phyloP scores from a whole-genome alignment of 2,329 filamentous ascomycete genomes.

The Alternaria conjuncta region DNA sequence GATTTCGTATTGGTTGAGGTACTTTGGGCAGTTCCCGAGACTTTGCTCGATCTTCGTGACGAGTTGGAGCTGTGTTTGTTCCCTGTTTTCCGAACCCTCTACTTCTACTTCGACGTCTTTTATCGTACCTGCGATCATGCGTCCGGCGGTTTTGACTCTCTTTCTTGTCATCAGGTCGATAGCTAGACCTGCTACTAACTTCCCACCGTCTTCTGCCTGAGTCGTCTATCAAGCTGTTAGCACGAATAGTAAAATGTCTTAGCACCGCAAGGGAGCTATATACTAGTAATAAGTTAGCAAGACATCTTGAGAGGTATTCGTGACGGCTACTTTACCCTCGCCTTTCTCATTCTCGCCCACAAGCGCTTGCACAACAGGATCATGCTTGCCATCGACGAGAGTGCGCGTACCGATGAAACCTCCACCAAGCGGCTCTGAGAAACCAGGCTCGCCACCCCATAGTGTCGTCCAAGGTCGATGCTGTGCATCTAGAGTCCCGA shows the following conservation, averaged over 20 bases:
- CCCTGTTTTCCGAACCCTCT: constrained; percentile 21
- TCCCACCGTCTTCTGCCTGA: constrained; percentile 38
- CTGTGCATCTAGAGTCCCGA: constrained; percentile 72
- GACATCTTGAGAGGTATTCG: too few species aligned
- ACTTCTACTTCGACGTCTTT: constrained; percentile 41
- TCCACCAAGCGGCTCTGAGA: constrained; percentile 67
- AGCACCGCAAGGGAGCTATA: too few species aligned
- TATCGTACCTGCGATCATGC: constrained; percentile 69
- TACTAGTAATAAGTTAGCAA: too few species aligned
- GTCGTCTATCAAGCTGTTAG: constrained; percentile 32
- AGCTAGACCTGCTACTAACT: constrained; percentile 67
- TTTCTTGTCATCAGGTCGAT: constrained; percentile 71
- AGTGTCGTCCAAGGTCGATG: constrained; percentile 77
- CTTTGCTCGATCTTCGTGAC: constrained; percentile 74
- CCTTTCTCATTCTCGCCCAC: constrained; percentile 54
- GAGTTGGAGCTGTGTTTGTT: constrained; percentile 59
- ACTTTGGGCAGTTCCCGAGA: constrained; percentile 85
- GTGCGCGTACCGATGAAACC: constrained; percentile 69
- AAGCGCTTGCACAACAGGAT: constrained; percentile 73
- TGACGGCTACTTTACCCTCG: constrained; percentile 26
- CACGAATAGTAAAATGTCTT: too few species aligned
- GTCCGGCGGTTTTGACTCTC: constrained; percentile 75
- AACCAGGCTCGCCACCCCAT: constrained; percentile 76
- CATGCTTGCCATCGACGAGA: constrained; percentile 65
- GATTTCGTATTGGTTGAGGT: constrained; percentile 77